Conservation (phyloP, 2,329 filamentous ascomycete genomes). For the Sporothrix variecibatus region DNA sequence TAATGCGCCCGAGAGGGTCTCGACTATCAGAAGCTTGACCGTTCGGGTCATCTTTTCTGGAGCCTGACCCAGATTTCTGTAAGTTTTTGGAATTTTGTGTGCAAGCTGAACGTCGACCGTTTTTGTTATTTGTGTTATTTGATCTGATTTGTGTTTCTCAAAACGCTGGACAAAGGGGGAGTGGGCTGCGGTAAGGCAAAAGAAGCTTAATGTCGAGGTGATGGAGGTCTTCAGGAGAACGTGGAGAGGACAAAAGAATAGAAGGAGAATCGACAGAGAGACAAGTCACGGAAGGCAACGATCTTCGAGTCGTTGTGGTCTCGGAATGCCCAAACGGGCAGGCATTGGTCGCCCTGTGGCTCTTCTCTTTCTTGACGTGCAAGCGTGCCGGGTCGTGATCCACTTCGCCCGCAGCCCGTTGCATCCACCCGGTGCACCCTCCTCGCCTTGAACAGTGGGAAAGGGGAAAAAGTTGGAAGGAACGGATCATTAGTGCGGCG, state of each 20-base stretch:
- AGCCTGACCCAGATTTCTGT: not conserved
- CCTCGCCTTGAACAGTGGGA: not conserved
- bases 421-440: not conserved
- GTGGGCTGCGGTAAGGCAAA: not conserved
- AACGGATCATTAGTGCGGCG: not conserved
- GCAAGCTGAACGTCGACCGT: slow-evolving; percentile 6
- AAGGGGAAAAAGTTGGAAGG: slow-evolving; percentile 12
- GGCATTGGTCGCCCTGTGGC: slow-evolving; percentile 5
- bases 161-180: not conserved
- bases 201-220: not conserved
- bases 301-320: not conserved
- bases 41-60: slow-evolving; percentile 19
- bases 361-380: not conserved
- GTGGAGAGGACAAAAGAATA: not conserved
- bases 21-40: not conserved
- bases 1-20: not conserved
- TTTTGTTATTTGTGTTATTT: not conserved
- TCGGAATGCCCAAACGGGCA: not conserved
- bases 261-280: not conserved
- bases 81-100: not conserved
- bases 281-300: not conserved
- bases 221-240: not conserved
- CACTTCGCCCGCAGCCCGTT: not conserved
- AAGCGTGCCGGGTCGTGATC: not conserved
- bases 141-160: not conserved